Conservation (phyloP, 495 filamentous ascomycete genomes). For the Aspergillus sclerotioniger region DNA sequence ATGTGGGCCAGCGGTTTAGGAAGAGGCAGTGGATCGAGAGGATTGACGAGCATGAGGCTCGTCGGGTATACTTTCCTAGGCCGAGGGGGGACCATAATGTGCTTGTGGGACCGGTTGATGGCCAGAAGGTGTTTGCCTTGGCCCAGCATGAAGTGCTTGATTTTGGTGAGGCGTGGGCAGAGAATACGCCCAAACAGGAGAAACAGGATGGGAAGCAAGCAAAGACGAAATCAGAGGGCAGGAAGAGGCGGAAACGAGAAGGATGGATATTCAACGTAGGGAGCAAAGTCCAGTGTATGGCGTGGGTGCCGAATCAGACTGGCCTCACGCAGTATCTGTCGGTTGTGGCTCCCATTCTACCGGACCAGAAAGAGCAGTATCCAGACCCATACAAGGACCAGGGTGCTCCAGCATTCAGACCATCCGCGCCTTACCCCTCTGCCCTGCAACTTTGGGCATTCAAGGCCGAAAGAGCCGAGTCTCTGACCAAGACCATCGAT, state of each 20-base stretch:
- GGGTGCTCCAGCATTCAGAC: conserved; percentile 45
- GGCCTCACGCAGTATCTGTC: conserved; percentile 56
- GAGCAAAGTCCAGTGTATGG: conserved; percentile 47
- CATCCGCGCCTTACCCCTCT: conserved; percentile 44
- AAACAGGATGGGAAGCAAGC: not conserved
- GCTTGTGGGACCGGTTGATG: conserved; percentile 50
- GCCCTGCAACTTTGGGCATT: conserved; percentile 63
- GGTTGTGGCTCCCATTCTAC: conserved; percentile 40
- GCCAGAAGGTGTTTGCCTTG: conserved; percentile 43
- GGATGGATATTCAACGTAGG: conserved; percentile 62
- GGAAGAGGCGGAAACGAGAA: conserved; percentile 32
- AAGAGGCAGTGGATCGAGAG: conserved; percentile 34
- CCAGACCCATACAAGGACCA: conserved; percentile 26
- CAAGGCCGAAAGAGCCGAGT: conserved; percentile 29
- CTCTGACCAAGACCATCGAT: conserved; percentile 36
- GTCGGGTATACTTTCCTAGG: conserved; percentile 40
- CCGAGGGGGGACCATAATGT: conserved; percentile 39
- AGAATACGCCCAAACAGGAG: conserved; percentile 13
- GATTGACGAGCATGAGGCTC: conserved; percentile 29
- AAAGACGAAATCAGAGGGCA: not conserved
- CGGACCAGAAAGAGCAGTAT: conserved; percentile 31
- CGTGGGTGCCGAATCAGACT: conserved; percentile 58
- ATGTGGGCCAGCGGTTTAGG: conserved; percentile 36
- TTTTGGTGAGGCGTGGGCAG: conserved; percentile 45
- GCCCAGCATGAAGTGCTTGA: conserved; percentile 38